Percentiles rank a stretch among this genome's conserved stretches.
Evolutionary conservation across 2,329 filamentous ascomycete species (phyloP).

Genomic region (Didymella arachidicola): DNA sequence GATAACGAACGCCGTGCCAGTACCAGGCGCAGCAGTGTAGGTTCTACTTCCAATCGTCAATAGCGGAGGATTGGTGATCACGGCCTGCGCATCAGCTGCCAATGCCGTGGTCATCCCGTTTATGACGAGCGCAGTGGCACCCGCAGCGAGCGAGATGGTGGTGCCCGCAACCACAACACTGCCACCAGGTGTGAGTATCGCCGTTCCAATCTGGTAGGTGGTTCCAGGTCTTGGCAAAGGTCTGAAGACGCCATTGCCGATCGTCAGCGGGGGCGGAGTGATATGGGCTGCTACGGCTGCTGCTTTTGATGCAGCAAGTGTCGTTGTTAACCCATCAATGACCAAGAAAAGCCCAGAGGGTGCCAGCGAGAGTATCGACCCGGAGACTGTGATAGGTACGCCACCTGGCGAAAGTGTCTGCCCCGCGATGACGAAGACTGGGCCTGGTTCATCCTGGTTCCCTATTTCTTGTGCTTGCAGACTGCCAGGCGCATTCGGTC

Average conservation of each 20-base stretch:
- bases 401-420: conserved; percentile 50
- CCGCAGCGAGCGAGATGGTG: conserved; percentile 42
- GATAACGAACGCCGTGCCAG: conserved; percentile 56
- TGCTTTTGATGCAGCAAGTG: conserved; percentile 37
- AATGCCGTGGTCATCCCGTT: conserved; percentile 30
- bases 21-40: conserved; percentile 53
- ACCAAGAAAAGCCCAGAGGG: conserved; percentile 43
- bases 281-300: conserved; percentile 23
- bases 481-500: background rate
- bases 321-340: conserved; percentile 47
- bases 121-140: conserved; percentile 41
- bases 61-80: conserved; percentile 52
- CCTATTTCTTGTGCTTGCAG: background rate
- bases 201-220: conserved; percentile 48
- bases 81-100: conserved; percentile 32
- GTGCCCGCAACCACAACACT: conserved; percentile 46
- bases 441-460: conserved; percentile 9
- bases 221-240: conserved; percentile 44
- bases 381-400: conserved; percentile 43
- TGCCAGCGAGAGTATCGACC: conserved; percentile 45
- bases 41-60: conserved; percentile 43
- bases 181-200: conserved; percentile 52
- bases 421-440: conserved; percentile 50
- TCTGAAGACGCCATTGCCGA: conserved; percentile 39
- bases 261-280: conserved; percentile 41